Evolutionary conservation across 768 basidiomycete genomes (phyloP).

Genomic region (Harrya chromipes): DNA sequence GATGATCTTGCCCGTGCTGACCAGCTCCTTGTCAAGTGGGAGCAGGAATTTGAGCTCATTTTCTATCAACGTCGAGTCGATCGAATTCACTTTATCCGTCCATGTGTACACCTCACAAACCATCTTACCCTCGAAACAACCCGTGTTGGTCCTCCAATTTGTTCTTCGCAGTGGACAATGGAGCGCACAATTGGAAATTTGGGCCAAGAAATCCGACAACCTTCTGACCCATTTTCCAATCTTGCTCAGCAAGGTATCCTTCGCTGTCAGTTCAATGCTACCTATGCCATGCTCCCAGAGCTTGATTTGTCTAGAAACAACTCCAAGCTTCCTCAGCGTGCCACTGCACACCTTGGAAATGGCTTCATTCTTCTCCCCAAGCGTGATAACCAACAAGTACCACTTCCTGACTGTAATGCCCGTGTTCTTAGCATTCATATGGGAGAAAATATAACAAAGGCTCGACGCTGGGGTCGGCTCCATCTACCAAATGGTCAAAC

Average conservation of each 20-base stretch:
- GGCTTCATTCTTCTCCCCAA: constrained; percentile 18
- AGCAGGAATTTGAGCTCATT: constrained; percentile 26
- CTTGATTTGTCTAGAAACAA: too few relatives aligned
- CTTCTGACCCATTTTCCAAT: constrained; percentile 24
- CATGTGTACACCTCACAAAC: constrained; percentile 20
- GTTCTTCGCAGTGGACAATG: constrained; percentile 32
- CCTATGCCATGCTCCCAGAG: not conserved
- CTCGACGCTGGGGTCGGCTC: constrained; percentile 17
- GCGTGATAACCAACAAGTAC: too few relatives aligned
- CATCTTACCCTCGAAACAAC: constrained; percentile 25
- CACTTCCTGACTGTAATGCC: too few relatives aligned
- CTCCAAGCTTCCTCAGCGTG: not conserved
- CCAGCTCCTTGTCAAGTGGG: constrained; percentile 16
- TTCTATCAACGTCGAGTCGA: constrained; percentile 23
- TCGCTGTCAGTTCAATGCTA: constrained; percentile 16
- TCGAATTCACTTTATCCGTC: constrained; percentile 29
- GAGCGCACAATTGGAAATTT: constrained; percentile 29
- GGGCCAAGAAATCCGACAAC: constrained; percentile 25
- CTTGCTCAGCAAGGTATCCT: constrained; percentile 23
- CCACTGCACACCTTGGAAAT: constrained; percentile 16
- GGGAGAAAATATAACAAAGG: too few relatives aligned
- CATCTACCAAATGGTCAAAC: constrained; percentile 24
- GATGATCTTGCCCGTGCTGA: too few relatives aligned
- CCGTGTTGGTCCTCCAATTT: constrained; percentile 20
- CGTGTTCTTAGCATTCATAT: too few relatives aligned